Evolutionary conservation across 139 green algal genomes (phyloP).

Genomic region (Coelastrella sp.): DNA sequence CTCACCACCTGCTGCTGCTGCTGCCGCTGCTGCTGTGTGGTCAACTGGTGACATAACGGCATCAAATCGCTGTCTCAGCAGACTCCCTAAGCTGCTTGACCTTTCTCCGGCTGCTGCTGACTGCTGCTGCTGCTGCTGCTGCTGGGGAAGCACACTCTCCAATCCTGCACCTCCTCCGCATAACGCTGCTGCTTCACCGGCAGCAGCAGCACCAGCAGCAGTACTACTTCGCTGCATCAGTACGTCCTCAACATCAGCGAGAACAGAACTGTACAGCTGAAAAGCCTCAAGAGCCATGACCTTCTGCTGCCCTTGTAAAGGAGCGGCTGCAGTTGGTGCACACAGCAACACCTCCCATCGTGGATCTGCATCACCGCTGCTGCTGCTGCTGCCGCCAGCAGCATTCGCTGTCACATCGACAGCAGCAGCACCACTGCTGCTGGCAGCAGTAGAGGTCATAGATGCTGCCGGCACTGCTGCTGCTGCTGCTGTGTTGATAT

Average conservation of each 20-base stretch:
- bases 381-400: background rate
- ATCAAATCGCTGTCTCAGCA: too few species aligned
- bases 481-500: conserved; percentile 15
- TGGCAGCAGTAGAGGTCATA: background rate
- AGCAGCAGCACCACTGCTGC: background rate
- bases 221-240: background rate
- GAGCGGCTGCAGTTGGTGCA: background rate
- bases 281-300: conserved; percentile 7
- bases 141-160: too few species aligned
- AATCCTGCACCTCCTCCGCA: too few species aligned
- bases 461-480: background rate
- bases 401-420: conserved; percentile 1
- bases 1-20: too few species aligned
- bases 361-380: background rate
- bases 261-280: conserved; percentile 29
- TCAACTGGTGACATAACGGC: too few species aligned
- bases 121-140: conserved; percentile 25
- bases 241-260: background rate
- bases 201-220: conserved; percentile 28
- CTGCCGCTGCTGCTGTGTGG: conserved; percentile 8
- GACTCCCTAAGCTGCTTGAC: too few species aligned
- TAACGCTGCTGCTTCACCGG: background rate
- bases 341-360: conserved; percentile 4
- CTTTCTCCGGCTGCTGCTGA: too few species aligned
- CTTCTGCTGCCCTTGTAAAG: background rate